Evolutionary conservation across 2,329 filamentous ascomycete genomes (phyloP).

Genomic region (Paecilomyces fulvus): DNA sequence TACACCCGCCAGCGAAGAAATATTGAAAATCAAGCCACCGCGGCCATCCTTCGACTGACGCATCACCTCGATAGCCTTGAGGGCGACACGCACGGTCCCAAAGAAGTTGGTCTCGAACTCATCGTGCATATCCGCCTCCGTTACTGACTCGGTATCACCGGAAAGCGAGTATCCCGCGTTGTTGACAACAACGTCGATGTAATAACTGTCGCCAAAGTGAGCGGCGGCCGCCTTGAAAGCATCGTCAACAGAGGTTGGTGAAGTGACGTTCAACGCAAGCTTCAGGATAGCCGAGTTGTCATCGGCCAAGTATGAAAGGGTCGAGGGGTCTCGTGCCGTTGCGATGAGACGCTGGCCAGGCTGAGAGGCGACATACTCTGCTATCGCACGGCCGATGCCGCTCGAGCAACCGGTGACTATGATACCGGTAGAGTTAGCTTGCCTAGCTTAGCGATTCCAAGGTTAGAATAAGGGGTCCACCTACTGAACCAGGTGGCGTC

Average conservation of each 20-base stretch:
- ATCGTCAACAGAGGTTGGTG: constrained; percentile 22
- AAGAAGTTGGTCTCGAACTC: constrained; percentile 20
- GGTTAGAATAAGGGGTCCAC: constrained; percentile 4
- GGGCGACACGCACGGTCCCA: constrained; percentile 33
- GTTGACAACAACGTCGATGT: constrained; percentile 24
- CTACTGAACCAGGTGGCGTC: constrained; percentile 33
- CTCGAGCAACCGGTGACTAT: constrained; percentile 44
- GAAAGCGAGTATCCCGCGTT: constrained; percentile 13
- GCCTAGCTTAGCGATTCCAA: not conserved
- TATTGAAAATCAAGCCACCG: constrained; percentile 13
- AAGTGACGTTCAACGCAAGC: constrained; percentile 42
- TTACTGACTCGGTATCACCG: constrained; percentile 12
- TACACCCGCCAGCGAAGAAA: constrained; percentile 12
- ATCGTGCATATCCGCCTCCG: constrained; percentile 8
- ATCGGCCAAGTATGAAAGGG: constrained; percentile 36
- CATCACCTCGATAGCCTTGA: constrained; percentile 30
- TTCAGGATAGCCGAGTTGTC: constrained; percentile 35
- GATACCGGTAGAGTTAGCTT: constrained; percentile 6
- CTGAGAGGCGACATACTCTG: constrained; percentile 30
- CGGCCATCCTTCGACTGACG: constrained; percentile 21
- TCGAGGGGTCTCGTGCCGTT: constrained; percentile 38
- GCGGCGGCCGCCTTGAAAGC: constrained; percentile 26
- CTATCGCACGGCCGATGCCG: constrained; percentile 38
- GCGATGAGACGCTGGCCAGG: constrained; percentile 37
- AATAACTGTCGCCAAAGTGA: constrained; percentile 19